Percentiles rank a stretch among this genome's conserved stretches.
These are phyloP conservation scores for Vaccinium corymbosum DNA, from an alignment of 148 eudicot species.

Conservation along the genomic window DNA sequence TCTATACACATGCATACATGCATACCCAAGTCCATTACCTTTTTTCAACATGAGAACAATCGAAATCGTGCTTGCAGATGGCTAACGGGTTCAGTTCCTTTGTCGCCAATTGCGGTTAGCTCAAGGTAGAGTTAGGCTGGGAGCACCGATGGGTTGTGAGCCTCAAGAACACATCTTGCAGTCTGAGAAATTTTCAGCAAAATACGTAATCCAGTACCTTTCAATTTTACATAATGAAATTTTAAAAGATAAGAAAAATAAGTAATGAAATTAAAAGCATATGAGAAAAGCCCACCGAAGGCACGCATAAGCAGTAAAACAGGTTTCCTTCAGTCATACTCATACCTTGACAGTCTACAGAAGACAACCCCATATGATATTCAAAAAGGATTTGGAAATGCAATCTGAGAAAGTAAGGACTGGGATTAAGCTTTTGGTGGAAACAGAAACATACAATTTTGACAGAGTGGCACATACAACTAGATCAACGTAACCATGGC, in stretches of 20 bases:
- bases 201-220: background rate
- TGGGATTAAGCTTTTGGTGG: background rate
- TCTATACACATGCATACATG: background rate
- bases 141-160: constrained; percentile 19
- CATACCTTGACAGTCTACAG: background rate
- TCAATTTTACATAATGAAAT: too few species aligned
- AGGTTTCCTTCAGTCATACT: background rate
- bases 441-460: background rate
- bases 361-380: background rate
- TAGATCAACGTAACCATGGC: background rate
- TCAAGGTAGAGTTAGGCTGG: constrained; percentile 62
- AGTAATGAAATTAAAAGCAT: background rate
- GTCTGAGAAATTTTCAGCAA: background rate
- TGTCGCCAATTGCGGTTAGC: constrained; percentile 43
- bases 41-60: background rate
- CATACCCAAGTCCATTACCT: background rate
- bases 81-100: constrained; percentile 42
- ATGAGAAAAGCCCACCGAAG: background rate
- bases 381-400: background rate
- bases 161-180: background rate
- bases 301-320: background rate
- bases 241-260: too few species aligned
- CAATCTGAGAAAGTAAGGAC: background rate
- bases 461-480: background rate
- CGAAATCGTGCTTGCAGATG: constrained; percentile 36